Evolutionary conservation across 2,329 filamentous ascomycete species (phyloP).

Genomic region (Fusarium sp.): DNA sequence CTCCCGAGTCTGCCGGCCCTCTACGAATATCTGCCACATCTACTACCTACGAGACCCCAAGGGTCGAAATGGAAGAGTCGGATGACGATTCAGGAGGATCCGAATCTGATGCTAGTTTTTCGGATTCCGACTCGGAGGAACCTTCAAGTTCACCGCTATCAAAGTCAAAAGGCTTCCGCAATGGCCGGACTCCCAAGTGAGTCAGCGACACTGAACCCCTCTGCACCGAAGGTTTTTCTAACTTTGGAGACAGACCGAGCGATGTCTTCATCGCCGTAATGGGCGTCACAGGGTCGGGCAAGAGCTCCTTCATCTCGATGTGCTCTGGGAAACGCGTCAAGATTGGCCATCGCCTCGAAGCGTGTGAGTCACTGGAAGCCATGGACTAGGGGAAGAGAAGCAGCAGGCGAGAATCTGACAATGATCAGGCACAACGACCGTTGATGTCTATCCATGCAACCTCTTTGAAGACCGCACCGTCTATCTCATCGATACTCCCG

Average conservation of each 20-base stretch:
- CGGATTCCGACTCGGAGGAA: background rate
- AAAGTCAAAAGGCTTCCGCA: background rate
- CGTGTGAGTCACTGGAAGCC: background rate
- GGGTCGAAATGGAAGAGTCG: background rate
- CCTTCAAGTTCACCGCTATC: background rate
- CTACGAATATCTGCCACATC: background rate
- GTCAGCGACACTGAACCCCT: background rate
- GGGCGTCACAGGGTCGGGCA: background rate
- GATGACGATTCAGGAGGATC: background rate
- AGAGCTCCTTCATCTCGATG: background rate
- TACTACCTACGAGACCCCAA: background rate
- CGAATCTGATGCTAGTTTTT: background rate
- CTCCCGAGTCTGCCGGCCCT: background rate
- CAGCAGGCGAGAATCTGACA: background rate
- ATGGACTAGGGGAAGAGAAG: background rate
- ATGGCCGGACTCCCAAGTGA: background rate
- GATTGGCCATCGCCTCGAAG: background rate
- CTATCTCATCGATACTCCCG: background rate
- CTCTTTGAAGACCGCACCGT: background rate
- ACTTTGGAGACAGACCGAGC: background rate
- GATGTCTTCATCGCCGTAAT: background rate
- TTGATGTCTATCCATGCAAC: background rate
- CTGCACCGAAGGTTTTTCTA: background rate
- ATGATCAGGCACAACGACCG: background rate
- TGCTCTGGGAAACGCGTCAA: background rate